A percentile compares a stretch with the other conserved stretches of the same genome.
phyloP scores from a whole-genome alignment of 164 flowering plant species.

The Malania oleifera region DNA sequence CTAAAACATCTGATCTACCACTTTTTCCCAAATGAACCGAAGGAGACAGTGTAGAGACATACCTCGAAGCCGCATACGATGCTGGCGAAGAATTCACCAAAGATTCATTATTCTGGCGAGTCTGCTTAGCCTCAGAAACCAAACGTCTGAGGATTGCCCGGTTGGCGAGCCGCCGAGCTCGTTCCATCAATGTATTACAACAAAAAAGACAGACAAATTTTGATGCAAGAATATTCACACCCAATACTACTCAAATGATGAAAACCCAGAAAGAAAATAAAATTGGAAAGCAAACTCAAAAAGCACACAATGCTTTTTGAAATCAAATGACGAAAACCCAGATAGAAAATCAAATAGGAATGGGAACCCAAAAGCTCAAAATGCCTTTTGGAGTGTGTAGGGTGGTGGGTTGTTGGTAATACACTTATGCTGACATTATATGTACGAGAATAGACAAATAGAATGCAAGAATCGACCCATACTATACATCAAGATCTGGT shows the following conservation, averaged over 20 bases:
- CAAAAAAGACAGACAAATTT: background rate
- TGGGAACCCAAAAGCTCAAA: background rate
- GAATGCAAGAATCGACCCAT: background rate
- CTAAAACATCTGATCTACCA: constrained; percentile 17
- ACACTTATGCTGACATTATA: background rate
- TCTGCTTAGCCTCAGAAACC: constrained; percentile 47
- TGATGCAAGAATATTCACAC: background rate
- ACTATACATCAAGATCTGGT: constrained; percentile 15
- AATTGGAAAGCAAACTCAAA: background rate
- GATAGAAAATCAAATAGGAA: background rate
- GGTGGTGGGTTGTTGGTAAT: background rate
- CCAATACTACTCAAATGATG: background rate
- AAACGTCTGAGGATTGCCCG: constrained; percentile 60
- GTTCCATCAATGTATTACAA: constrained; percentile 54
- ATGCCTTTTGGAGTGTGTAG: background rate
- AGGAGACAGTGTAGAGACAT: constrained; percentile 62
- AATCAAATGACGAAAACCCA: background rate
- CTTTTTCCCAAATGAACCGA: constrained; percentile 16
- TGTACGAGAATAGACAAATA: background rate
- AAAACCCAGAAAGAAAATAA: background rate
- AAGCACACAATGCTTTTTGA: too few species aligned
- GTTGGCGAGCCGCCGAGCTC: constrained; percentile 79
- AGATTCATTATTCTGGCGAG: constrained; percentile 17
- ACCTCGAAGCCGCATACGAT: constrained; percentile 42
- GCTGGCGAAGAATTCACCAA: constrained; percentile 19